Base-by-base conservation (phyloP, 352 stramenopile genomes). In the Pythium brassicae region DNA sequence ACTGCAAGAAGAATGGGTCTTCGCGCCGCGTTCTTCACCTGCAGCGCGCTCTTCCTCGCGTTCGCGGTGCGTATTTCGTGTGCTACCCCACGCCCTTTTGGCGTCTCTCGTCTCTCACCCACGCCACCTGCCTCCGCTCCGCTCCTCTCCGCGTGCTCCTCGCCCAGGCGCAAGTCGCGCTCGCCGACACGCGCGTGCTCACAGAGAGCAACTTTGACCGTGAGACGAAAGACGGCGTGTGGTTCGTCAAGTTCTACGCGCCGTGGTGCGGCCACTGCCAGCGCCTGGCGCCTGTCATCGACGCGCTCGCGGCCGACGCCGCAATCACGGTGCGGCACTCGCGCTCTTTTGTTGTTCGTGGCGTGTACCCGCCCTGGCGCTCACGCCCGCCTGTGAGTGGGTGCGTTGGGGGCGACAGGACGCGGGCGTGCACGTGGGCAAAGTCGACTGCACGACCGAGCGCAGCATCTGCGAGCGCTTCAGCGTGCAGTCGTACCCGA, bases 261-360 rank as follows among this genome's bases (percentile, higher is more conserved):
- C 84, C 84, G 11, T 94, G 84, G 84, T 94, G 84, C 59, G 74
- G 78, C 20, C 84, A 94, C 63, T 94, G 84, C 68, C 86, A 94
- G 74, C 85, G 86, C 48, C 66, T 94, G 43, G 78, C 80, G 29
- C 79, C 79, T 0, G 59, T 78, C 20, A 83, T 88, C 58, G 76
- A 87, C 44, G 63, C 79, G 56, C 55, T 92, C 48, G 66, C 82
- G 17, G 55, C 67, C 34, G 61, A 83, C 45, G 39, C 71, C 11
- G 49, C 55, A 6, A 65, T 88, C 44, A 53, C 59, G 50, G 66
- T 76, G 32, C 60, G 62, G 43, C 12, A 7, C n/a, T 26, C 1
- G 14, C 3, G 47, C 10, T n/a, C n/a, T 53, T 4, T n/a, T n/a
- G n/a, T n/a, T n/a, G n/a, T n/a, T n/a, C n/a, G n/a, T n/a, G n/a